These are phyloP conservation scores for Houttuynia cordata DNA, from an alignment of 164 flowering plant genomes.

Conservation along the genomic window DNA sequence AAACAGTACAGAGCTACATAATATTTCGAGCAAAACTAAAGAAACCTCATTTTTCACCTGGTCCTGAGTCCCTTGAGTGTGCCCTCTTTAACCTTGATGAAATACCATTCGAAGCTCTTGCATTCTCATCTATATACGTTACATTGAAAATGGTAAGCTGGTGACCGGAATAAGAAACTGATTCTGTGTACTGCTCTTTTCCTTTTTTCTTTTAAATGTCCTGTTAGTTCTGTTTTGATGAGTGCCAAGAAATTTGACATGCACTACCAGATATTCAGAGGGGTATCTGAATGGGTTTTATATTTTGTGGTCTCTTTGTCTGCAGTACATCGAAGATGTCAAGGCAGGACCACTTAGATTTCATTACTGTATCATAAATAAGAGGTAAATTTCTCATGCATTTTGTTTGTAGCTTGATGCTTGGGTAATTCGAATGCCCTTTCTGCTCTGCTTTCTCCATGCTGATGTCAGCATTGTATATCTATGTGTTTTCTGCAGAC, in stretches of 20 bases:
- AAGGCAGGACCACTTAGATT: constrained; percentile 53
- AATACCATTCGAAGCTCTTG: constrained; percentile 81
- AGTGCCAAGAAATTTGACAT: too few species aligned
- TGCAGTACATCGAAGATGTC: constrained; percentile 74
- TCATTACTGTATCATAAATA: constrained; percentile 81
- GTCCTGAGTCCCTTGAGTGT: constrained; percentile 85
- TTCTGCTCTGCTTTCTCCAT: background rate
- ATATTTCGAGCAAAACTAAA: constrained; percentile 77
- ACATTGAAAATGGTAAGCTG: constrained; percentile 66
- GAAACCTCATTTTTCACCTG: constrained; percentile 76
- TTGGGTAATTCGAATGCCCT: background rate
- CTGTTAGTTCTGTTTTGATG: background rate
- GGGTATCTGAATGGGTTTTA: background rate
- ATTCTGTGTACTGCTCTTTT: too few species aligned
- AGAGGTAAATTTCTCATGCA: constrained; percentile 37
- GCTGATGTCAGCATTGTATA: background rate
- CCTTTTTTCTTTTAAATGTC: background rate
- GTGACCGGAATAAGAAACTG: background rate
- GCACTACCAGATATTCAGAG: background rate
- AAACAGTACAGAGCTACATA: constrained; percentile 64
- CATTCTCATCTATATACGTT: constrained; percentile 86
- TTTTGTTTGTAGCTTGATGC: background rate
- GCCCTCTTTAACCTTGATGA: constrained; percentile 66
- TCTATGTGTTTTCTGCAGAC: constrained; percentile 1
- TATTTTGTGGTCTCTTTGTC: background rate